Conservation (phyloP, 495 filamentous ascomycete genomes). For the Jackrogersella multiformis region DNA sequence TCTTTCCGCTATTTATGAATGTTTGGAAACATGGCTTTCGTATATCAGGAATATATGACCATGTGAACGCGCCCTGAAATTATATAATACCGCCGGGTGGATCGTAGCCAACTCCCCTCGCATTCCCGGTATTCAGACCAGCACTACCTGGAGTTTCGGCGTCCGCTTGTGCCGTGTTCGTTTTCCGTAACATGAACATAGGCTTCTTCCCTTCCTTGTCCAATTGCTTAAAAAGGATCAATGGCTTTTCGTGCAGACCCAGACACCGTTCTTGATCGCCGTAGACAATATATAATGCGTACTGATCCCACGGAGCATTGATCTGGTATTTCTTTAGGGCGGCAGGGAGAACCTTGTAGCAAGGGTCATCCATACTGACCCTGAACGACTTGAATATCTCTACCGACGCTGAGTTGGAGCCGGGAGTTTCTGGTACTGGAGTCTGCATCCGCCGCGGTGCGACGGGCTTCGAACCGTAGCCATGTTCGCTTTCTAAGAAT, state of each 20-base stretch:
- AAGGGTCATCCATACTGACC: constrained; percentile 96
- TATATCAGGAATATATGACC: constrained; percentile 1
- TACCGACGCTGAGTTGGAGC: constrained; percentile 64
- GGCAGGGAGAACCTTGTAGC: constrained; percentile 94
- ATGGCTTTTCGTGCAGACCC: constrained; percentile 87
- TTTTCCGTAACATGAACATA: constrained; percentile 96
- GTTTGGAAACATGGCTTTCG: constrained; percentile 8
- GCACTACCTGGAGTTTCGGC: constrained; percentile 58
- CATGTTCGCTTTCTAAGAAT: constrained; percentile 60
- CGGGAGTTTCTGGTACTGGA: constrained; percentile 61
- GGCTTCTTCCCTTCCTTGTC: constrained; percentile 97
- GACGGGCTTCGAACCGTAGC: constrained; percentile 53
- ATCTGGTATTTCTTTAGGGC: constrained; percentile 98
- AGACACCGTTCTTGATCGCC: constrained; percentile 96
- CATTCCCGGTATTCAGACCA: constrained; percentile 52
- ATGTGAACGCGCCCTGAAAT: constrained; percentile 22
- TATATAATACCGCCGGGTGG: constrained; percentile 66
- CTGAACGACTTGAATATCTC: constrained; percentile 99
- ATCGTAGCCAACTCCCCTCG: constrained; percentile 54
- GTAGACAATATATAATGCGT: constrained; percentile 96
- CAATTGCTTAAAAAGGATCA: constrained; percentile 96
- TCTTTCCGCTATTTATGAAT: constrained; percentile 1
- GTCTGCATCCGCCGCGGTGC: constrained; percentile 61
- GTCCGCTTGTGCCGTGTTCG: constrained; percentile 57
- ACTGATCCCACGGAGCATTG: constrained; percentile 94